phyloP scores from a whole-genome alignment of 140 eudicot species.

The Ambrosia hybrid region DNA sequence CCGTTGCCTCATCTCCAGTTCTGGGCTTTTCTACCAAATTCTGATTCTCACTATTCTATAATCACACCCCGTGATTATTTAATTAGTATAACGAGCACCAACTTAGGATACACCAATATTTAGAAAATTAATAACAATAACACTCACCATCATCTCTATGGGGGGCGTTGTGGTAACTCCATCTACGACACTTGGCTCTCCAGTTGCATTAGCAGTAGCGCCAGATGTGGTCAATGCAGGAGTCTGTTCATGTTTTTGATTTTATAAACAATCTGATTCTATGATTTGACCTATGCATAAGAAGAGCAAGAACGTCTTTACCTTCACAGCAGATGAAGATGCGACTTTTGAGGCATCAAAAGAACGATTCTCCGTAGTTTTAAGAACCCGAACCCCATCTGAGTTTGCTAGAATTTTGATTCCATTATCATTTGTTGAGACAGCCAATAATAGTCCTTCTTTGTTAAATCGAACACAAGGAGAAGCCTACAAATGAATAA shows the following conservation, averaged over 20 bases:
- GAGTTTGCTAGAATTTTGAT: constrained; percentile 67
- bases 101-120: not conserved
- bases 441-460: constrained; percentile 67
- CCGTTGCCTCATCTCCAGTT: constrained; percentile 54
- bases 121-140: not conserved
- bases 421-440: constrained; percentile 65
- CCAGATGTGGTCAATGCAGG: constrained; percentile 47
- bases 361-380: constrained; percentile 47
- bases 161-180: constrained; percentile 43
- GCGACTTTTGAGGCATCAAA: too few relatives aligned
- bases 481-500: constrained; percentile 51
- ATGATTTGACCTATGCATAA: not conserved
- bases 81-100: not conserved
- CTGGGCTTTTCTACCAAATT: constrained; percentile 62
- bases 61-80: not conserved
- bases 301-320: constrained; percentile 15
- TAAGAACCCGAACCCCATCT: constrained; percentile 53
- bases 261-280: not conserved
- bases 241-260: constrained; percentile 35
- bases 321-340: constrained; percentile 47
- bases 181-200: constrained; percentile 48
- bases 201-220: constrained; percentile 35
- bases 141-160: constrained; percentile 48
- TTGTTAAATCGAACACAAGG: constrained; percentile 72
- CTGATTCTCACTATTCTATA: constrained; percentile 67